Conservation (phyloP, 257 asterid genomes). For the Solanum etuberosum region DNA sequence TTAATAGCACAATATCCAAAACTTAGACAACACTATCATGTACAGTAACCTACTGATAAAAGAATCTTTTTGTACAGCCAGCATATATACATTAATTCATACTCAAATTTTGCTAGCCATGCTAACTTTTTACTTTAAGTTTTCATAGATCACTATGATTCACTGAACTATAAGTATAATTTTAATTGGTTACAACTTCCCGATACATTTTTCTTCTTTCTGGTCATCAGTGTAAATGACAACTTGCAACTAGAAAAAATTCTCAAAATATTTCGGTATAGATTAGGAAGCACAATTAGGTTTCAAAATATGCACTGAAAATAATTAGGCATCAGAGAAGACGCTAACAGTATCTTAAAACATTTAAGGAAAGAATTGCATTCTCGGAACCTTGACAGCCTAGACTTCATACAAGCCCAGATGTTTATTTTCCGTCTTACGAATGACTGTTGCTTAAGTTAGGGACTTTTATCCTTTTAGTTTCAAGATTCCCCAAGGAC, state of each 20-base stretch:
- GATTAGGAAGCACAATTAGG: not conserved
- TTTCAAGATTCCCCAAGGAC: not conserved
- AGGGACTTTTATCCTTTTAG: not conserved
- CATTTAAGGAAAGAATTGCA: not conserved
- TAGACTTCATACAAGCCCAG: not conserved
- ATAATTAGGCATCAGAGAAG: not conserved
- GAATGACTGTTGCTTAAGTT: not conserved
- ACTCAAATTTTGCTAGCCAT: not conserved
- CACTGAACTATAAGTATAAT: not conserved
- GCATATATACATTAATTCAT: not conserved
- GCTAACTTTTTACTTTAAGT: not conserved
- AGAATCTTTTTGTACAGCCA: not conserved
- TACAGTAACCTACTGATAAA: not conserved
- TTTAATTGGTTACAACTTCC: not conserved
- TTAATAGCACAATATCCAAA: not conserved
- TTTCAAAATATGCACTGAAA: not conserved
- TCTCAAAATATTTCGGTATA: not conserved
- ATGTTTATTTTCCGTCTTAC: not conserved
- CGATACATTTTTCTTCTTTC: not conserved
- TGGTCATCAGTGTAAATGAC: not conserved
- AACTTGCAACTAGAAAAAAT: not conserved
- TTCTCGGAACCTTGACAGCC: not conserved
- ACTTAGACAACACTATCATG: not conserved
- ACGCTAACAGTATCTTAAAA: not conserved
- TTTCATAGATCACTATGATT: not conserved